Base-by-base conservation (phyloP, 495 filamentous ascomycete species). In the Amniculicola lignicola region DNA sequence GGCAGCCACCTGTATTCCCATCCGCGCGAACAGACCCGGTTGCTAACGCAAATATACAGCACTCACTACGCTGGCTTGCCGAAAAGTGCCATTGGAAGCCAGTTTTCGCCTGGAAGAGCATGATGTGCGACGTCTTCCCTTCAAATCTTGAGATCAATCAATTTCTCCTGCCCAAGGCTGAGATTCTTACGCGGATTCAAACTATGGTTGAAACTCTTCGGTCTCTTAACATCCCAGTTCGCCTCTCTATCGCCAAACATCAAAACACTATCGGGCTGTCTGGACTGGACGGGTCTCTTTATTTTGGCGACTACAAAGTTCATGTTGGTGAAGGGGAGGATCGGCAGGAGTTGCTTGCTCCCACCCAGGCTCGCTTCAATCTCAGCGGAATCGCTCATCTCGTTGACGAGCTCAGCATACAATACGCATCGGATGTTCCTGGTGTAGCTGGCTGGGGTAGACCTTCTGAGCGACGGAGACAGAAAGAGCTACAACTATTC, bases 111-210 rank as follows among this genome's bases (percentile, higher is more conserved):
- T 63, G 55, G 60, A 55, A 59, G 21, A 50, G 19, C 10, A 39
- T 63, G 49, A 54, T 54, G 49, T 63, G 54, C 35, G 60, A 63
- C 37, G 60, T 55, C 5, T 63, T 63, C 23, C 60, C 60, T 0
- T 50, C 41, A 12, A 63, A 63, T 42, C 37, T 59, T 14, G 54
- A 57, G 41, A 22, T 40, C 21, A 57, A n/a, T 24, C 33, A 35
- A 16, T 53, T 33, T 3, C 23, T 57, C 18, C 44, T 52, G 4
- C 53, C 59, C 4, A 62, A 57, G 31, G 53, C 41, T 4, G 59
- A 62, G 22, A 38, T 58, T 4, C 5, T 62, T 4, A 33, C 40
- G 16, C 40, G 53, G 6, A 57, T 62, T 16, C 48, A 57, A 29
- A 28, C 24, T 11, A 57, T 56, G 43, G 40, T 62, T 12, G 22